Base-by-base conservation (phyloP, 208 protist species). In the Tritrichomonas foetus region DNA sequence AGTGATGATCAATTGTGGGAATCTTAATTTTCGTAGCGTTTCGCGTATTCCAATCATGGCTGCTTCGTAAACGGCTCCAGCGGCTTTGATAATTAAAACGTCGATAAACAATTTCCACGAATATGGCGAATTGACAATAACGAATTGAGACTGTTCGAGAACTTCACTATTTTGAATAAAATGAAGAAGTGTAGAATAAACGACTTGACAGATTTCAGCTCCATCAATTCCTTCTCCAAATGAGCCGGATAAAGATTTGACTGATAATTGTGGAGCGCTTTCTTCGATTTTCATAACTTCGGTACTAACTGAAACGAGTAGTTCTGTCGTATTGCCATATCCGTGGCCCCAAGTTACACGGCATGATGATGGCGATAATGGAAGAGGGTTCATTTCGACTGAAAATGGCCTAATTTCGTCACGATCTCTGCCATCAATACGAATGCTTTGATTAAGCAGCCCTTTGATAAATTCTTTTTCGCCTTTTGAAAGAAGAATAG, bases 51-150 rank as follows among this genome's bases (percentile, higher is more conserved):
- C 78, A 89, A 89, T 44, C 78, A 89, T 89, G 13, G 78, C 41
- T 57, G 78, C 39, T 89, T 89, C 78, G 39, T 89, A 89, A 57
- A 89, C 78, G 36, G 41, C 78, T 57, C 78, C 78, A 89, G 78
- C 41, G 39, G 78, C 78, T 61, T 89, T 89, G 47, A 61, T 20
- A 22, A 89, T 89, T 27, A 89, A 33, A 57, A 89, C 78, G 36
- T 89, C 78, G 20, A 89, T 89, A 47, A 39, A 89, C 11, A 89
- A 11, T 39, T 89, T 89, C 78, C 78, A 89, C 9, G 78, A 89
- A 16, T 89, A 89, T 39, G 78, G 78, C 22, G 78, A 89, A 57
- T 89, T 89, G 20, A 89, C 44, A 57, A 89, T 44, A 53, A 57
- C 47, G 36, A 89, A 89, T 16, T 89, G 78, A 20, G 44, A 53